A percentile compares a stretch with the other conserved stretches of the same genome.
phyloP scores from a whole-genome alignment of 495 filamentous ascomycete genomes.

The Trichoderma virens region DNA sequence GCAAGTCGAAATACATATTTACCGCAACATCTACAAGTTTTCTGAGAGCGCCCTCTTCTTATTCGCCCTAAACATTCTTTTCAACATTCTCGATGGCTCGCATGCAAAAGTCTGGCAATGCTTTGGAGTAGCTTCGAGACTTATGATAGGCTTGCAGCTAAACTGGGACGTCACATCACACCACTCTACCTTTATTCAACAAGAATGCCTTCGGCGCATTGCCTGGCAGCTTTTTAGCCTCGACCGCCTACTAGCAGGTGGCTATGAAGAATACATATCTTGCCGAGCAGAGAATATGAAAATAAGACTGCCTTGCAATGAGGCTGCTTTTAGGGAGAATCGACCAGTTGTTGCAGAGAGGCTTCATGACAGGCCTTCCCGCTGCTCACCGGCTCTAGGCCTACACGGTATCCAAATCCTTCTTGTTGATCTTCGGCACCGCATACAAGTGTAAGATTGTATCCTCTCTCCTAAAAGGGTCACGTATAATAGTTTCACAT shows the following conservation, averaged over 20 bases:
- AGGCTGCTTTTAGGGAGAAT: slow-evolving; percentile 14
- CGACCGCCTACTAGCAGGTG: slow-evolving; percentile 13
- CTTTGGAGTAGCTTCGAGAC: slow-evolving; percentile 10
- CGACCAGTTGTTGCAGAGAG: slow-evolving; percentile 11
- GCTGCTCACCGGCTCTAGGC: not conserved
- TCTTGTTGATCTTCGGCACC: slow-evolving; percentile 5
- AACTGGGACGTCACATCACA: slow-evolving; percentile 12
- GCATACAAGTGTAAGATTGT: slow-evolving; percentile 10
- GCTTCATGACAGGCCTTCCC: not conserved
- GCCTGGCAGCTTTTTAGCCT: slow-evolving; percentile 15
- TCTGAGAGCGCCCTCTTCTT: slow-evolving; percentile 4
- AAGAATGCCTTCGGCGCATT: slow-evolving; percentile 14
- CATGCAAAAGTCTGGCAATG: slow-evolving; percentile 13
- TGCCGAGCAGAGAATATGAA: slow-evolving; percentile 12
- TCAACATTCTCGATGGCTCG: slow-evolving; percentile 11
- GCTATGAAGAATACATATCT: slow-evolving; percentile 14
- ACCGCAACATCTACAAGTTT: slow-evolving; percentile 12
- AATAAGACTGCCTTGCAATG: slow-evolving; percentile 14
- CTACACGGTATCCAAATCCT: slow-evolving; percentile 5
- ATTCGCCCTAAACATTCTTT: slow-evolving; percentile 9
- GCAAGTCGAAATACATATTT: slow-evolving; percentile 13
- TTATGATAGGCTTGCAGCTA: slow-evolving; percentile 13
- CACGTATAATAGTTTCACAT: not conserved
- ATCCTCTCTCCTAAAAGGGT: not conserved
- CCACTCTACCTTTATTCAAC: slow-evolving; percentile 12